Evolutionary conservation across 306 rosid genomes (phyloP).

Genomic region (Benincasa hispida): DNA sequence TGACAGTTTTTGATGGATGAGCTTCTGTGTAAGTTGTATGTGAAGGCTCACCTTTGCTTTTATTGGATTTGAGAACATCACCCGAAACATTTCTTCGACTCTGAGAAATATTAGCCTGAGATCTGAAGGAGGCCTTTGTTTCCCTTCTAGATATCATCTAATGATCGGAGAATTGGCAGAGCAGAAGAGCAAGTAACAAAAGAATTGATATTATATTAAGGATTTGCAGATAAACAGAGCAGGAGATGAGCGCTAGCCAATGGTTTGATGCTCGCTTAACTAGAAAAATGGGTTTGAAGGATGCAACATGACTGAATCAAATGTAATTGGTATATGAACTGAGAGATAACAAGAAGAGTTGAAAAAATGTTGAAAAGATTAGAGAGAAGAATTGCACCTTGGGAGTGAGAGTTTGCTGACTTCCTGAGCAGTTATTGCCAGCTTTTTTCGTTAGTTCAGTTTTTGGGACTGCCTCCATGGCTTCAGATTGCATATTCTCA

Average conservation of each 20-base stretch:
- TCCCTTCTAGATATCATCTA: conserved; percentile 25
- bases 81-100: conserved; percentile 19
- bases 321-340: not conserved
- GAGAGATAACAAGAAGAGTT: not conserved
- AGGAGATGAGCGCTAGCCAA: too few species aligned
- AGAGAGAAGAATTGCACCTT: conserved; percentile 29
- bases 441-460: conserved; percentile 15
- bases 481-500: conserved; percentile 19
- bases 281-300: not conserved
- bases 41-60: conserved; percentile 25
- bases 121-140: conserved; percentile 17
- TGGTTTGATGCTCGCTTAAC: not conserved
- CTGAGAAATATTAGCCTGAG: conserved; percentile 11
- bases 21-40: conserved; percentile 17
- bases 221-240: not conserved
- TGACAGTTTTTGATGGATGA: conserved; percentile 17
- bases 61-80: conserved; percentile 11
- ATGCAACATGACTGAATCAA: not conserved
- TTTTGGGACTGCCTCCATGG: conserved; percentile 8
- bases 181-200: not conserved
- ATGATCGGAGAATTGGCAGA: not conserved
- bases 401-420: conserved; percentile 15
- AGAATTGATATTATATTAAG: not conserved
- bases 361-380: not conserved
- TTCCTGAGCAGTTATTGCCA: conserved; percentile 21